A percentile compares a stretch with the other conserved stretches of the same genome.
These are phyloP conservation scores for Dysphania ambrosioides DNA, from an alignment of 148 eudicot genomes.

Conservation along the genomic window DNA sequence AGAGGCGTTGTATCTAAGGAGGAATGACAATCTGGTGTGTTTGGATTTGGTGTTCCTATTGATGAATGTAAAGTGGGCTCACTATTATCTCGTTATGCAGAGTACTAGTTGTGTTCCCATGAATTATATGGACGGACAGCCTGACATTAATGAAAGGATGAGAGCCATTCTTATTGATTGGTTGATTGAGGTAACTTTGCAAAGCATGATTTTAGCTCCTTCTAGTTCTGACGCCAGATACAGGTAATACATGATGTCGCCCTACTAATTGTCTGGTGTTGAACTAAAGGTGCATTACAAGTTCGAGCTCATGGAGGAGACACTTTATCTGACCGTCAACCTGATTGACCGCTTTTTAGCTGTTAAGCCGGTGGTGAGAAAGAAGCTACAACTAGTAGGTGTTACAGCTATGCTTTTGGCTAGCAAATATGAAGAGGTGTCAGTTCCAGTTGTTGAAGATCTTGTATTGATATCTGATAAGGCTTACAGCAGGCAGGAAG, in stretches of 20 bases:
- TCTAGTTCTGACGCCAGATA: background rate
- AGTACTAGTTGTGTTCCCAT: slow-evolving; percentile 45
- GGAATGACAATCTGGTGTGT: background rate
- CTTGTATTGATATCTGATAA: slow-evolving; percentile 69
- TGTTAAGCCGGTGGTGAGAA: slow-evolving; percentile 50
- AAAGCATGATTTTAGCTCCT: background rate
- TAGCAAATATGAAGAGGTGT: slow-evolving; percentile 85
- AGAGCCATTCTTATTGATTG: slow-evolving; percentile 87
- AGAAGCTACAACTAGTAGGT: slow-evolving; percentile 84
- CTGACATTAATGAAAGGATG: slow-evolving; percentile 77
- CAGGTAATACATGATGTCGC: background rate
- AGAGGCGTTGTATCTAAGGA: background rate
- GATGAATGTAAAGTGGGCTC: background rate
- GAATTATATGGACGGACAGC: slow-evolving; percentile 62
- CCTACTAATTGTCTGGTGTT: background rate
- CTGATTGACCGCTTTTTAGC: slow-evolving; percentile 79
- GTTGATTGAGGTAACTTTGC: slow-evolving; percentile 71
- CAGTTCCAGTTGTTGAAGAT: slow-evolving; percentile 73
- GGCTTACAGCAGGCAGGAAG: slow-evolving; percentile 68
- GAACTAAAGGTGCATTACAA: slow-evolving; percentile 70
- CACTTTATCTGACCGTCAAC: slow-evolving; percentile 70
- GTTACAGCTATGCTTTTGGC: slow-evolving; percentile 87
- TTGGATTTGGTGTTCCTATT: background rate
- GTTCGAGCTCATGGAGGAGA: slow-evolving; percentile 90
- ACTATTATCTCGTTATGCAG: slow-evolving; percentile 34